Conservation (phyloP, 1,284 basidiomycete genomes). For the Kalmanozyma brasiliensis region DNA sequence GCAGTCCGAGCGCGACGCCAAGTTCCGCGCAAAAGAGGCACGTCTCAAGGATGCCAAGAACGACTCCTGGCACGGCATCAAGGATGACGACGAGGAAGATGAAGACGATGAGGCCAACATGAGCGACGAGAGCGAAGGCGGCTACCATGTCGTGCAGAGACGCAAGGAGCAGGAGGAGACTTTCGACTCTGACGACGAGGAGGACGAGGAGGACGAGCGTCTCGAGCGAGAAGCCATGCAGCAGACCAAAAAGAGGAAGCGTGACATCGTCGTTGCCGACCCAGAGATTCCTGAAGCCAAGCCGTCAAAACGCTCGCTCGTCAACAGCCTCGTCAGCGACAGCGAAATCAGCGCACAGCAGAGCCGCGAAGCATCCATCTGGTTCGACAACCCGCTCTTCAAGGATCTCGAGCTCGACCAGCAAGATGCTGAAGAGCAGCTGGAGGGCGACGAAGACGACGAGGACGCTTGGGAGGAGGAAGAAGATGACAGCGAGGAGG, state of each 20-base stretch:
- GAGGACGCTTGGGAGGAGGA: constrained; percentile 64
- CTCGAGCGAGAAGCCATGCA: constrained; percentile 55
- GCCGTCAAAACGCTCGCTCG: constrained; percentile 40
- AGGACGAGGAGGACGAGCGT: constrained; percentile 68
- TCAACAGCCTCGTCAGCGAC: constrained; percentile 47
- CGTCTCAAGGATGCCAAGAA: constrained; percentile 76
- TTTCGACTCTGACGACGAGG: constrained; percentile 71
- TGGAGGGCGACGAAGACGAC: constrained; percentile 19
- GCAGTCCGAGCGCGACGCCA: constrained; percentile 85
- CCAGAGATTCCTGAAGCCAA: constrained; percentile 25
- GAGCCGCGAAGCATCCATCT: constrained; percentile 75
- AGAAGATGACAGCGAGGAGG: constrained; percentile 66
- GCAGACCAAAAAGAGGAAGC: constrained; percentile 62
- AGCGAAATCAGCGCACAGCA: constrained; percentile 50
- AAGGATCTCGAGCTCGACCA: constrained; percentile 75
- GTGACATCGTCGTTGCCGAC: constrained; percentile 10
- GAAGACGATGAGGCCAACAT: constrained; percentile 67
- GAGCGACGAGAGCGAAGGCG: constrained; percentile 71
- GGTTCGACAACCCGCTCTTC: constrained; percentile 97
- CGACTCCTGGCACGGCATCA: constrained; percentile 66
- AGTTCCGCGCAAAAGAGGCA: constrained; percentile 86
- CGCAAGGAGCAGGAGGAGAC: constrained; percentile 75
- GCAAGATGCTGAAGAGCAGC: constrained; percentile 70
- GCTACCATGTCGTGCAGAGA: constrained; percentile 79
- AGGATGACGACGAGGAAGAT: constrained; percentile 51